phyloP scores from a whole-genome alignment of 192 early-diverging fungal species.

The Oehlia diaphana region DNA sequence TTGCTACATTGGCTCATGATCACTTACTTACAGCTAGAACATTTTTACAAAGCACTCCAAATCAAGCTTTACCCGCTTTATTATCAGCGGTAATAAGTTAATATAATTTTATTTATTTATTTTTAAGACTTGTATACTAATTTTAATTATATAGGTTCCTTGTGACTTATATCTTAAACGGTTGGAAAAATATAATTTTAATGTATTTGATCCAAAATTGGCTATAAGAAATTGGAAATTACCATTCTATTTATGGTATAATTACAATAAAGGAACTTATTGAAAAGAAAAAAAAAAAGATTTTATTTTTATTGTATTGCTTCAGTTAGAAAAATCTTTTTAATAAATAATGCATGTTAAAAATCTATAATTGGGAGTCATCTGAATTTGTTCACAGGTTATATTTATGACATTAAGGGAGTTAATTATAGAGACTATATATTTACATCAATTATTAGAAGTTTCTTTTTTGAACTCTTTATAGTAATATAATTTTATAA shows the following conservation, averaged over 20 bases:
- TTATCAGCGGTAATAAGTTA: slow-evolving; percentile 57
- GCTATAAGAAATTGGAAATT: slow-evolving; percentile 25
- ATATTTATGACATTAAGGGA: no score
- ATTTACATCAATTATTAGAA: no score
- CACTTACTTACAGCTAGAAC: slow-evolving; percentile 71
- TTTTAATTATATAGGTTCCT: slow-evolving; percentile 51
- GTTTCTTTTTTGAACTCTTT: no score
- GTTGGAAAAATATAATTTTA: slow-evolving; percentile 78
- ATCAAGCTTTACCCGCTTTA: slow-evolving; percentile 67
- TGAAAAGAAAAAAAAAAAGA: background rate
- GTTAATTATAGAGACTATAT: no score
- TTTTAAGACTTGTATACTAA: slow-evolving; percentile 5
- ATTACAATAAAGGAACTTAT: background rate
- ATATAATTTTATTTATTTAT: slow-evolving; percentile 10
- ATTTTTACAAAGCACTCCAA: slow-evolving; percentile 58
- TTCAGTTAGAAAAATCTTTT: no score
- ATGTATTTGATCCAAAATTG: slow-evolving; percentile 69
- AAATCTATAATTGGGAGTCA: no score
- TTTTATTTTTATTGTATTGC: no score
- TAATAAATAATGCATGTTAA: no score
- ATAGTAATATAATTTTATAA: no score
- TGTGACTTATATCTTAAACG: slow-evolving; percentile 70
- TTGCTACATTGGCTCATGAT: slow-evolving; percentile 82
- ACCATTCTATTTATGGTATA: slow-evolving; percentile 20
- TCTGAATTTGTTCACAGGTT: no score